phyloP scores from a whole-genome alignment of 306 rosid genomes.

The Begonia masoniana region DNA sequence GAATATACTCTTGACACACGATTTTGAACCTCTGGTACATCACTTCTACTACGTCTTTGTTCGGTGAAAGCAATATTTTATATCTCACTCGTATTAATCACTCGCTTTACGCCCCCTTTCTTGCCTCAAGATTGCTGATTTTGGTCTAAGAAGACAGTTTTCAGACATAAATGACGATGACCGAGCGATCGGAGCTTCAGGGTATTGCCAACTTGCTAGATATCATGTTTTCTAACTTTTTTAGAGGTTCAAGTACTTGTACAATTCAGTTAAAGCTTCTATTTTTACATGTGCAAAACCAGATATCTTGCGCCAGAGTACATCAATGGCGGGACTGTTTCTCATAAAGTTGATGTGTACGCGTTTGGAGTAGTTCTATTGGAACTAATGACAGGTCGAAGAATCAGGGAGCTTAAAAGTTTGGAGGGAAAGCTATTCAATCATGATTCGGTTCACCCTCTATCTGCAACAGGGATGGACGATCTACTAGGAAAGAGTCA shows the following conservation, averaged over 20 bases:
- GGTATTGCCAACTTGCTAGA: slow-evolving; percentile 24
- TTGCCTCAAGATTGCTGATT: slow-evolving; percentile 62
- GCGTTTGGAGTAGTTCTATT: slow-evolving; percentile 77
- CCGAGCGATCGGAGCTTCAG: slow-evolving; percentile 54
- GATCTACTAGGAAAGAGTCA: slow-evolving; percentile 32
- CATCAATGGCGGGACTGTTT: slow-evolving; percentile 53
- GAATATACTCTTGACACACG: slow-evolving; percentile 85
- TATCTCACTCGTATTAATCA: neutral
- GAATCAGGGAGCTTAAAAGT: slow-evolving; percentile 48
- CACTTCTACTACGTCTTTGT: neutral
- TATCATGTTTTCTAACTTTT: neutral
- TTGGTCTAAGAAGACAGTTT: slow-evolving; percentile 89
- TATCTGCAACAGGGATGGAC: slow-evolving; percentile 39
- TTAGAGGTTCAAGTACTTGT: neutral
- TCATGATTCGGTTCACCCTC: slow-evolving; percentile 47
- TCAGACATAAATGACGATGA: slow-evolving; percentile 44
- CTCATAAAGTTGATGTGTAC: slow-evolving; percentile 77
- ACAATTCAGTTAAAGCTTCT: slow-evolving; percentile 6
- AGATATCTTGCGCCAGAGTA: slow-evolving; percentile 95
- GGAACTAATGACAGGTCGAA: slow-evolving; percentile 63
- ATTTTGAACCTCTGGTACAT: slow-evolving; percentile 79
- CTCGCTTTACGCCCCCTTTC: slow-evolving; percentile 2
- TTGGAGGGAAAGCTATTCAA: slow-evolving; percentile 30
- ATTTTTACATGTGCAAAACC: slow-evolving; percentile 10
- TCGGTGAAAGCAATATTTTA: no score